Percentiles rank a stretch among this genome's conserved stretches.
Conservation (phyloP, 2,329 filamentous ascomycete species). For the Fusarium cyanostomum region DNA sequence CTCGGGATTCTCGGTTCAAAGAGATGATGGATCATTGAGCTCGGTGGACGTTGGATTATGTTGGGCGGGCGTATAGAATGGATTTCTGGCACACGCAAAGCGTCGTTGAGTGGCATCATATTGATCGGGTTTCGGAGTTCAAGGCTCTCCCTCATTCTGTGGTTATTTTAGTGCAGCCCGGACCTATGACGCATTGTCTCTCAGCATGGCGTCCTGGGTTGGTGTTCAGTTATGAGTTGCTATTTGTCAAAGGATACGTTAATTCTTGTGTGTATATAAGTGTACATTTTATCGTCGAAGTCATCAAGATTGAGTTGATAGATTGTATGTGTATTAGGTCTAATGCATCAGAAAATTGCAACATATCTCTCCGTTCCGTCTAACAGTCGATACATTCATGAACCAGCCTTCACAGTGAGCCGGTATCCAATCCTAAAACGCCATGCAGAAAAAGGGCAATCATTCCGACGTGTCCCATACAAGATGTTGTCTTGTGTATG, state of each 20-base stretch:
- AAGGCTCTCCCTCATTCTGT: neutral
- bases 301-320: neutral
- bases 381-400: neutral
- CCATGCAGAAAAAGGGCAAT: slow-evolving; percentile 32
- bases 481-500: slow-evolving; percentile 1
- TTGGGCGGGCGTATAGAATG: slow-evolving; percentile 3
- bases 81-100: neutral
- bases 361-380: neutral
- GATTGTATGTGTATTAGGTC: neutral
- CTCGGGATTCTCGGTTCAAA: slow-evolving; percentile 66
- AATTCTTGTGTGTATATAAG: neutral
- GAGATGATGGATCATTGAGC: slow-evolving; percentile 60
- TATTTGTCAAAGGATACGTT: neutral
- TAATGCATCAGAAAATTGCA: neutral
- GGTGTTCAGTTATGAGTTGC: neutral
- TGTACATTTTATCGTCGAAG: neutral
- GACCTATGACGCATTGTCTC: slow-evolving; percentile 12
- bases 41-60: neutral
- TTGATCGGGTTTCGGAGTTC: neutral
- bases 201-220: neutral
- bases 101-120: neutral
- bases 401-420: neutral
- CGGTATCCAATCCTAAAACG: slow-evolving; percentile 18
- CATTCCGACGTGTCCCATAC: slow-evolving; percentile 26
- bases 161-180: neutral